Evolutionary conservation across 164 flowering plant genomes (phyloP).

Genomic region (Magnolia changhungtana): DNA sequence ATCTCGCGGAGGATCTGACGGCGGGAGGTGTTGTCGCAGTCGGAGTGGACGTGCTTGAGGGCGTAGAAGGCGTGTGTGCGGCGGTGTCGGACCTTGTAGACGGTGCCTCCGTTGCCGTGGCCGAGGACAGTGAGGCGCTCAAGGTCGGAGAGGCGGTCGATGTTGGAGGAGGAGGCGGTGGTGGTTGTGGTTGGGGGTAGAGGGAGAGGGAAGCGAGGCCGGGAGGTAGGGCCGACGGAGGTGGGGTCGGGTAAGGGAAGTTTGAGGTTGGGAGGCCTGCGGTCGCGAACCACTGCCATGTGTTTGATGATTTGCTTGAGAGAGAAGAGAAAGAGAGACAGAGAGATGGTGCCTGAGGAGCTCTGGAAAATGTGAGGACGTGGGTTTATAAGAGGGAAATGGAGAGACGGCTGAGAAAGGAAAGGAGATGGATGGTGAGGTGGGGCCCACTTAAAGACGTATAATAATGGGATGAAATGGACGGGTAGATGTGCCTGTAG

Average conservation of each 20-base stretch:
- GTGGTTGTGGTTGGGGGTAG: conserved; percentile 34
- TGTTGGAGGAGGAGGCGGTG: conserved; percentile 7
- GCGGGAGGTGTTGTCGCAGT: conserved; percentile 41
- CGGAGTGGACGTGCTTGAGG: conserved; percentile 51
- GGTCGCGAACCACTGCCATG: conserved; percentile 49
- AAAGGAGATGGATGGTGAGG: neutral
- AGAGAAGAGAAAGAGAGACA: neutral
- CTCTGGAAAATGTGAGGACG: neutral
- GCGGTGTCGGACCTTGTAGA: conserved; percentile 65
- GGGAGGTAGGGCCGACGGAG: conserved; percentile 10
- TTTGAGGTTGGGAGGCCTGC: conserved; percentile 37
- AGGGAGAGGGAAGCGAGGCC: conserved; percentile 24
- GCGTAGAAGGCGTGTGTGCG: conserved; percentile 50
- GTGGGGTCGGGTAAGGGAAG: conserved; percentile 30
- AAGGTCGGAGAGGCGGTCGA: conserved; percentile 29
- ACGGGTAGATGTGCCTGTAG: neutral
- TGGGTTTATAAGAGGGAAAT: neutral
- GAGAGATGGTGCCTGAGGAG: neutral
- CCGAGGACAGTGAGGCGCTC: conserved; percentile 61
- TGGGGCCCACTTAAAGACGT: neutral
- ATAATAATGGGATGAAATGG: neutral
- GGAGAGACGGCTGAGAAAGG: neutral
- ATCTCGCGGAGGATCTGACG: conserved; percentile 57
- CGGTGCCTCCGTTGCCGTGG: conserved; percentile 81
- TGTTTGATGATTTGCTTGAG: neutral